Base-by-base conservation (phyloP, 441 rosid species). In the Syzygium syzygioides region DNA sequence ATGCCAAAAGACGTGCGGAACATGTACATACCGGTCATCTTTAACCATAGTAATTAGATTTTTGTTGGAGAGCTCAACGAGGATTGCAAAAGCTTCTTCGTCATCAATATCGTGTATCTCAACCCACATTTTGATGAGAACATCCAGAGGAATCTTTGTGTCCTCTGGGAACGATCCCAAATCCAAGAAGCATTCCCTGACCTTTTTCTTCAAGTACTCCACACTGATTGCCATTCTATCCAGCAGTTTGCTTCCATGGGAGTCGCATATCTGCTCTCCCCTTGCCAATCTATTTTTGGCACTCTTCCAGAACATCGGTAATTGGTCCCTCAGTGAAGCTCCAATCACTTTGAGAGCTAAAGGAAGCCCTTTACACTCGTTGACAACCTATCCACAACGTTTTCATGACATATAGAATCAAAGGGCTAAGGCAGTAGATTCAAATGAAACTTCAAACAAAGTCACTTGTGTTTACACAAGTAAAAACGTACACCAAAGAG, bases 121-220 rank as follows among this genome's bases (percentile, higher is more conserved):
- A 18, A 92, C 92, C 99, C 99, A 97, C 94, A 95, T 94, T 87
- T 95, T 96, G 89, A 95, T 93, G 86, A 97, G 96, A 83, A 95
- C 93, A 91, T 95, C 97, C 34, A 96, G 94, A 83, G 99, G 97
- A 88, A 96, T 96, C 91, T 93, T 96, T 89, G 88, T 95, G 92
- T 96, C 99, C 95, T 97, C 98, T 32, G 98, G 97, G 91, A 97
- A 96, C 30, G 96, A 91, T 13, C 98, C 98, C 93, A 97, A 87
- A 90, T 97, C 99, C 92, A 95, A 85, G 96, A 97, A 97, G 91
- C 98, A 97, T 62, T 96, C 98, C 89, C 68, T 93, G 15, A 94
- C 95, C 87, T 86, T 94, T 53, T 34, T 66, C n/a, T 92, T 89
- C 93, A 97, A 94, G 91, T 93, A 90, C 1, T 92, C 90, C 7